Evolutionary conservation across 169 alveolate genomes (phyloP).

Genomic region (Blepharisma undulans): DNA sequence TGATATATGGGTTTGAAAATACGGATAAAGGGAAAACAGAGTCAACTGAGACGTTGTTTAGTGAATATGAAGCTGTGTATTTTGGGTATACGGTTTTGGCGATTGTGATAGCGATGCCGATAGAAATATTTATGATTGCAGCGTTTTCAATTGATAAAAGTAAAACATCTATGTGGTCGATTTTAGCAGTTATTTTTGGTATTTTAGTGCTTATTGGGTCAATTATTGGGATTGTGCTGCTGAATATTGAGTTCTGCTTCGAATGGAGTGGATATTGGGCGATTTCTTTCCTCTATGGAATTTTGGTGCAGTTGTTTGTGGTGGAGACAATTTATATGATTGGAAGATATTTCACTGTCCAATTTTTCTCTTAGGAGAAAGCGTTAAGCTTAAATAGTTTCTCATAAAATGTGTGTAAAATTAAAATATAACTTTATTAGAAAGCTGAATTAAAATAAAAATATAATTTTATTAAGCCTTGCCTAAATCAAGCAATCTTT

Average conservation of each 20-base stretch:
- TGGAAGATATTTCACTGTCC: background rate
- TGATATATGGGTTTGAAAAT: background rate
- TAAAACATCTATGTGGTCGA: background rate
- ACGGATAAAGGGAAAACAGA: background rate
- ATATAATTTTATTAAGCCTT: too few species aligned
- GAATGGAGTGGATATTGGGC: constrained; percentile 23
- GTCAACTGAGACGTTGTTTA: background rate
- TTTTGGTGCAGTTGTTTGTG: background rate
- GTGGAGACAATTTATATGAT: background rate
- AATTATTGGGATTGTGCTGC: background rate
- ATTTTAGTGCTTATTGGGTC: background rate
- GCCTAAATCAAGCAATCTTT: too few species aligned
- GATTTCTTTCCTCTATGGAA: background rate
- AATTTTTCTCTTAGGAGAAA: too few species aligned
- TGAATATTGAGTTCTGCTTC: background rate
- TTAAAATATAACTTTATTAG: too few species aligned
- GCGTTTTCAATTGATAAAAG: background rate
- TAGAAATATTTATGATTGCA: background rate
- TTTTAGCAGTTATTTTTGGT: background rate
- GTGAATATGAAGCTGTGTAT: background rate
- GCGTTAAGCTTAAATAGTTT: too few species aligned
- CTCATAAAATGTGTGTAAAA: too few species aligned
- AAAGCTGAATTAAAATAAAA: too few species aligned
- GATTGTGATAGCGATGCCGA: background rate
- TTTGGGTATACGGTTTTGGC: background rate